phyloP scores from a whole-genome alignment of 805 yeast genomes.

The Yamadazyma ubonensis region DNA sequence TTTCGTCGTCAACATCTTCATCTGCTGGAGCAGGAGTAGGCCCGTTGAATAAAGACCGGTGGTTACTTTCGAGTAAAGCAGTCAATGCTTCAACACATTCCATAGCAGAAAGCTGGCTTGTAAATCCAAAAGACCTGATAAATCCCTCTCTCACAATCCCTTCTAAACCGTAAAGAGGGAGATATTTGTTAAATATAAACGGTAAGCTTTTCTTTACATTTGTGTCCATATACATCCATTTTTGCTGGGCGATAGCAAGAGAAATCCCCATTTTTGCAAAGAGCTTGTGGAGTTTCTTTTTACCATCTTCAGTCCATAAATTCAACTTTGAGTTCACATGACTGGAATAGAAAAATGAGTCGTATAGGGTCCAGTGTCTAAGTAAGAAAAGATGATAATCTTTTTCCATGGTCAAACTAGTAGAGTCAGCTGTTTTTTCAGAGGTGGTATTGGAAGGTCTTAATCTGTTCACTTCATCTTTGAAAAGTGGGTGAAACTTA shows the following conservation, averaged over 20 bases:
- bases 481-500: slow-evolving; percentile 66
- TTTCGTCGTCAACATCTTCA: slow-evolving; percentile 20
- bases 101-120: slow-evolving; percentile 85
- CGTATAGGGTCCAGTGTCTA: slow-evolving; percentile 92
- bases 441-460: slow-evolving; percentile 33
- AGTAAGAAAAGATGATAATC: slow-evolving; percentile 85
- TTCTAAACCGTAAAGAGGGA: slow-evolving; percentile 76
- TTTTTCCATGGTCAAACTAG: slow-evolving; percentile 62
- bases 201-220: slow-evolving; percentile 72
- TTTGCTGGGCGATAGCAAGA: slow-evolving; percentile 81
- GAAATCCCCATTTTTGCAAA: slow-evolving; percentile 97
- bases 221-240: slow-evolving; percentile 88
- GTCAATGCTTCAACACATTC: slow-evolving; percentile 89
- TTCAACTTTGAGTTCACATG: slow-evolving; percentile 84
- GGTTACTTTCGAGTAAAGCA: slow-evolving; percentile 76
- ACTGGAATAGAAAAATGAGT: slow-evolving; percentile 86
- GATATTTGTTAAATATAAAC: slow-evolving; percentile 63
- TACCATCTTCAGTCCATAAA: slow-evolving; percentile 90
- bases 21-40: too few relatives aligned
- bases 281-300: slow-evolving; percentile 79
- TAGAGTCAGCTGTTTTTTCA: slow-evolving; percentile 39
- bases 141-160: slow-evolving; percentile 86
- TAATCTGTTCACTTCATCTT: slow-evolving; percentile 80
- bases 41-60: slow-evolving; percentile 18
- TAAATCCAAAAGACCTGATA: slow-evolving; percentile 79